These are phyloP conservation scores for Cymbidium sinense DNA, from an alignment of 106 monocot species.

Conservation along the genomic window DNA sequence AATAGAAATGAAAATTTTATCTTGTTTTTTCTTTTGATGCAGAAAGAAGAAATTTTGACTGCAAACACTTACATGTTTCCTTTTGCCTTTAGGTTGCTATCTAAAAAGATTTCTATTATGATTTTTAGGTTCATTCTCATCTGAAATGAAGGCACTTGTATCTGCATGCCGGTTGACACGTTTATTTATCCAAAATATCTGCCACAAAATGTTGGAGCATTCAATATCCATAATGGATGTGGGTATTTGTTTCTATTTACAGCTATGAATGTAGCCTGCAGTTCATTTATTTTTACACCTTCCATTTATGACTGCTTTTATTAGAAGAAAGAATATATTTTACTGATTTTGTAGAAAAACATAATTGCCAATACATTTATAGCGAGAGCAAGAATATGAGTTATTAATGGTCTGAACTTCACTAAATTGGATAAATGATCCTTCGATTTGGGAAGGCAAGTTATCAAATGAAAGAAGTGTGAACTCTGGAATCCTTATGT, in stretches of 20 bases:
- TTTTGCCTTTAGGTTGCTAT: neutral
- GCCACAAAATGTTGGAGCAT: slow-evolving; percentile 38
- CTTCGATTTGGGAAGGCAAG: neutral
- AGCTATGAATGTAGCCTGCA: neutral
- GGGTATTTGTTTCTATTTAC: slow-evolving; percentile 18
- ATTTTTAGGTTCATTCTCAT: slow-evolving; percentile 47
- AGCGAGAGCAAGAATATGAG: neutral
- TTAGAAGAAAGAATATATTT: neutral
- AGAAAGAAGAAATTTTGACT: neutral
- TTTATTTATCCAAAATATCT: slow-evolving; percentile 46
- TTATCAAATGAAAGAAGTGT: neutral
- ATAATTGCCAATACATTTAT: neutral
- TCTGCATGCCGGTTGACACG: slow-evolving; percentile 75
- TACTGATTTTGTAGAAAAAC: neutral
- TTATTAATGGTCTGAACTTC: neutral
- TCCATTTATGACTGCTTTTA: neutral
- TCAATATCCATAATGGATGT: slow-evolving; percentile 62
- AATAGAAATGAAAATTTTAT: neutral
- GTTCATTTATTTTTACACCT: neutral
- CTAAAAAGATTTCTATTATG: slow-evolving; percentile 4
- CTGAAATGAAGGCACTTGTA: slow-evolving; percentile 60
- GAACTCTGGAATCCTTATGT: neutral
- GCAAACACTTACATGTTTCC: neutral
- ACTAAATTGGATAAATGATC: neutral
- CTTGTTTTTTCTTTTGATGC: neutral